phyloP scores from a whole-genome alignment of 805 yeast genomes.

The Scheffersomyces stipitis region DNA sequence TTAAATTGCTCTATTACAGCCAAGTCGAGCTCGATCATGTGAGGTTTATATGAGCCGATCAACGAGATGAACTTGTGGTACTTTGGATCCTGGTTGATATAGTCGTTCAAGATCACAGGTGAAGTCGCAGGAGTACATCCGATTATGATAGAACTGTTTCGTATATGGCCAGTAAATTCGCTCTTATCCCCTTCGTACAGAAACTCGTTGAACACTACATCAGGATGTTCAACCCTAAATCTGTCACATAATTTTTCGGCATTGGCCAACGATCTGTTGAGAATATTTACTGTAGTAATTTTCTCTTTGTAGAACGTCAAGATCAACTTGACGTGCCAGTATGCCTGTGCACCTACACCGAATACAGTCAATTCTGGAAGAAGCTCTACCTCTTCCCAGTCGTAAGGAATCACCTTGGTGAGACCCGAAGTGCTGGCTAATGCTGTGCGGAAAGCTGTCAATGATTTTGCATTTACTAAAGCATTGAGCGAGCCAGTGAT shows the following conservation, averaged over 20 bases:
- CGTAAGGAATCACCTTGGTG: constrained; percentile 23
- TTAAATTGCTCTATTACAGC: constrained; percentile 36
- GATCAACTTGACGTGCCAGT: constrained; percentile 58
- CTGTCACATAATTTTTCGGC: constrained; percentile 30
- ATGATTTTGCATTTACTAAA: constrained; percentile 53
- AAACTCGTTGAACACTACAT: constrained; percentile 20
- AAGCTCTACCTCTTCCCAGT: constrained; percentile 23
- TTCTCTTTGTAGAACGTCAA: constrained; percentile 36
- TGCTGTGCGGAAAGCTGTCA: constrained; percentile 71
- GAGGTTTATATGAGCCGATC: constrained; percentile 68
- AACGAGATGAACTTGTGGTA: constrained; percentile 47
- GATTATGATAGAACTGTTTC: constrained; percentile 48
- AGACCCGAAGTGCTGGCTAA: constrained; percentile 53
- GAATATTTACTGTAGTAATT: constrained; percentile 42
- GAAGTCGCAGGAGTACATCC: constrained; percentile 61
- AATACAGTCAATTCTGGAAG: constrained; percentile 39
- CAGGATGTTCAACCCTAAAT: constrained; percentile 27
- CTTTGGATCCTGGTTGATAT: constrained; percentile 27
- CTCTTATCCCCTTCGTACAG: constrained; percentile 12
- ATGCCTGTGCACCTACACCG: constrained; percentile 66
- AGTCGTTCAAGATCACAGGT: constrained; percentile 41
- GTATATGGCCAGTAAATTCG: constrained; percentile 22
- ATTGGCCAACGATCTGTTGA: constrained; percentile 44
- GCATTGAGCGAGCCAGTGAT: constrained; percentile 52
- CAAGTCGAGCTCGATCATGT: constrained; percentile 61